A percentile compares a stretch with the other conserved stretches of the same genome.
These are phyloP conservation scores for Penicillium macrosclerotiorum DNA, from an alignment of 495 filamentous ascomycete species.

Conservation along the genomic window DNA sequence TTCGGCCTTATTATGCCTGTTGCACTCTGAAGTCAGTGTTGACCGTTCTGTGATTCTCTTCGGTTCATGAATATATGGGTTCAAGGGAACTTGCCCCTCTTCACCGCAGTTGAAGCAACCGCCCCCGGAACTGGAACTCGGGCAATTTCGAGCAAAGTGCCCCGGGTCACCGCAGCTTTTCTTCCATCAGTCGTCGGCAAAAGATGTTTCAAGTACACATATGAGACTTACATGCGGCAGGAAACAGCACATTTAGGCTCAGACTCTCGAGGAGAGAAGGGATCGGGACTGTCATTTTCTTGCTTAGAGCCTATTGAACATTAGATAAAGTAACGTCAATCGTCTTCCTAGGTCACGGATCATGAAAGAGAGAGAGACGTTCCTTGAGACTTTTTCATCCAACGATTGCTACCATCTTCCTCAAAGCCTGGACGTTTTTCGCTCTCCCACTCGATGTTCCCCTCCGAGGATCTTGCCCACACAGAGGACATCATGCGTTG, in stretches of 20 bases:
- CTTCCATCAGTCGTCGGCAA: slow-evolving; percentile 2
- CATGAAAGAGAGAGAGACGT: not conserved
- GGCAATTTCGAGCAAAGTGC: slow-evolving; percentile 61
- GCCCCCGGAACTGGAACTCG: slow-evolving; percentile 26
- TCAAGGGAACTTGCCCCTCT: slow-evolving; percentile 10
- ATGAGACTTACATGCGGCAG: slow-evolving; percentile 50
- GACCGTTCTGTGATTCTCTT: too few species aligned
- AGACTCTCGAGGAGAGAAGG: too few species aligned
- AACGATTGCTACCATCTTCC: not conserved
- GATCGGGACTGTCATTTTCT: too few species aligned
- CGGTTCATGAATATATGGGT: too few species aligned
- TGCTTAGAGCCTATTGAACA: too few species aligned
- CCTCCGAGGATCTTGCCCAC: not conserved
- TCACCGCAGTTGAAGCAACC: slow-evolving; percentile 21
- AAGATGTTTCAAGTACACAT: not conserved
- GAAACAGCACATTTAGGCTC: too few species aligned
- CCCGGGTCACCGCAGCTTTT: slow-evolving; percentile 51
- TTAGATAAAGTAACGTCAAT: too few species aligned
- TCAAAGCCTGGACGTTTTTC: not conserved
- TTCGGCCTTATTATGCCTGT: slow-evolving; percentile 50
- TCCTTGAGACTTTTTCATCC: not conserved
- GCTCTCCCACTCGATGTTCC: not conserved
- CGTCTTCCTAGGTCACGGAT: too few species aligned
- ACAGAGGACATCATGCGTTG: not conserved
- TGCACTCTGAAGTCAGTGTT: slow-evolving; percentile 24